Base-by-base conservation (phyloP, 2,329 filamentous ascomycete species). In the Colletotrichum navitas region DNA sequence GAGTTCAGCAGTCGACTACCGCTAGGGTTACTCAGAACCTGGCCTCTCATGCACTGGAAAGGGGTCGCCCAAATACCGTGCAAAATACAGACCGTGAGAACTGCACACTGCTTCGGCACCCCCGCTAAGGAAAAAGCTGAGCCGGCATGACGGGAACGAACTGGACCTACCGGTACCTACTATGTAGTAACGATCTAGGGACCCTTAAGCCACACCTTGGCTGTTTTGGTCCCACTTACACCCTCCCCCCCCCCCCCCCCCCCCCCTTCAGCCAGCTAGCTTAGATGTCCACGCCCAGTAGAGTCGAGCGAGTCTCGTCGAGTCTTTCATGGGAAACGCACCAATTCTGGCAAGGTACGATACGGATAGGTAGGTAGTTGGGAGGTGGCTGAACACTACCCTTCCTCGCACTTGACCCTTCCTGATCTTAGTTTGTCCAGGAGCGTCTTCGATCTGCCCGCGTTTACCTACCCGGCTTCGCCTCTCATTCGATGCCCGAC, bases 381-480 rank as follows among this genome's bases (percentile, higher is more conserved):
- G n/a, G 14, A 18, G 32, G 55, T 58, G 55, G 55, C 55, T 58
- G 55, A 58, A 58, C 41, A 41, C 14, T 41, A 58, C 34, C 16
- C 60, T 36, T 49, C 11, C n/a, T 21, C 60, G 47, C 60, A 52
- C 60, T 52, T 63, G n/a, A 12, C 58, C 52, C 36, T 39, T n/a
- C 52, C 26, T n/a, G 29, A 63, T 63, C 60, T 63, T 63, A 65
- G 49, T 58, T 51, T 47, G 34, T n/a, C 56, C 56, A 67, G 45
- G 47, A 61, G 14, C 64, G 60, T 36, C 43, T 34, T 63, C 63
- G 32, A 64, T 56, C 41, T 56, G 26, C 60, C 61, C n/a, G 26
- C 63, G n/a, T 63, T 63, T 63, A 61, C 68, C 56, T 63, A 54
- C 64, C 49, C 36, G 51, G 58, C 32, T 65, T 71, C 58, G 68